These are phyloP conservation scores for Pseudognaphalium luteoalbum DNA, from an alignment of 129 eudicot genomes.

Conservation along the genomic window DNA sequence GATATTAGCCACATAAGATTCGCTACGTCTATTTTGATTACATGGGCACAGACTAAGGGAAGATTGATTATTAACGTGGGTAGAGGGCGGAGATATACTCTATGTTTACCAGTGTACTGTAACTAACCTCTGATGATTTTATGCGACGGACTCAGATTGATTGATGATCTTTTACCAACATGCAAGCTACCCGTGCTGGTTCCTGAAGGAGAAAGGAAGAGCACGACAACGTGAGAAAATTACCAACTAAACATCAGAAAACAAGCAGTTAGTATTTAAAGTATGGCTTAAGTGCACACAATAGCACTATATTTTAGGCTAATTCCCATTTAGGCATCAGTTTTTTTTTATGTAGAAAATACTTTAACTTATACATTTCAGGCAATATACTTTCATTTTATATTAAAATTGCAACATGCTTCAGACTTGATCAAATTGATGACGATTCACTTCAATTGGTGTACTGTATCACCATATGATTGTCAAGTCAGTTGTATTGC, in stretches of 20 bases:
- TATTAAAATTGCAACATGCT: background rate
- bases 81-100: background rate
- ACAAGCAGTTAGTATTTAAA: conserved; percentile 19
- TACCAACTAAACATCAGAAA: conserved; percentile 21
- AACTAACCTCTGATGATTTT: conserved; percentile 76
- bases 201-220: conserved; percentile 17
- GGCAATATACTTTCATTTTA: background rate
- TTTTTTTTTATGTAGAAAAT: background rate
- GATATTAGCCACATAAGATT: conserved; percentile 7
- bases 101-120: background rate
- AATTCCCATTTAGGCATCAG: background rate
- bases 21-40: background rate
- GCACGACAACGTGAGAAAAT: conserved; percentile 8
- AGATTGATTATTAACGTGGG: background rate
- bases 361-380: background rate
- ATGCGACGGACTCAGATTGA: conserved; percentile 79
- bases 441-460: background rate
- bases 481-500: background rate
- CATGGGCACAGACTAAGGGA: background rate
- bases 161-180: conserved; percentile 32
- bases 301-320: background rate
- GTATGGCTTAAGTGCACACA: background rate
- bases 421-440: background rate
- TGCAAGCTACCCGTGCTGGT: conserved; percentile 40
- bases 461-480: background rate